These are phyloP conservation scores for Metschnikowia anglica DNA, from an alignment of 805 yeast genomes.

Conservation along the genomic window DNA sequence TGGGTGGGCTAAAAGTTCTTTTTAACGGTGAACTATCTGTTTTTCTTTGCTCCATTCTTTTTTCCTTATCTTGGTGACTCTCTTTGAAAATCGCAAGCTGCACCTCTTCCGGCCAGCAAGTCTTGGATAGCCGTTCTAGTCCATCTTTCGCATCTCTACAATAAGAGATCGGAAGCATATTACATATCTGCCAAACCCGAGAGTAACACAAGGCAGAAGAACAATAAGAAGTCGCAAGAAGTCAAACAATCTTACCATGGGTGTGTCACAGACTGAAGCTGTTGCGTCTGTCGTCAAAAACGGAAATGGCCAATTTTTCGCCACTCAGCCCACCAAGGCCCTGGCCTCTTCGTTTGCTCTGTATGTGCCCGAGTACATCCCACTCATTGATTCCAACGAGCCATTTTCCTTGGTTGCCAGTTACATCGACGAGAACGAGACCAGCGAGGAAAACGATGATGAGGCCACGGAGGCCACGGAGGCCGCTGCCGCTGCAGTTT, in stretches of 20 bases:
- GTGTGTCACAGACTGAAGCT: slow-evolving; percentile 19
- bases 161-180: not conserved
- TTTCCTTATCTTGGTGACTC: too few species aligned
- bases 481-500: not conserved
- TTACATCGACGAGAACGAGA: slow-evolving; percentile 19
- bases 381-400: slow-evolving; percentile 49
- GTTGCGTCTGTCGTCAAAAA: slow-evolving; percentile 24
- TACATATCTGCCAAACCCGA: not conserved
- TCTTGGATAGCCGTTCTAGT: not conserved
- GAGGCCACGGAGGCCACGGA: slow-evolving; percentile 19
- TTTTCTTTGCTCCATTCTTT: too few species aligned
- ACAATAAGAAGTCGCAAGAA: not conserved
- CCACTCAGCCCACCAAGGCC: slow-evolving; percentile 49
- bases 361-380: slow-evolving; percentile 23
- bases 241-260: too few species aligned
- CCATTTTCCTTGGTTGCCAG: slow-evolving; percentile 48
- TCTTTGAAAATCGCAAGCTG: too few species aligned
- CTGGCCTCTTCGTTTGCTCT: slow-evolving; percentile 34
- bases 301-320: slow-evolving; percentile 37
- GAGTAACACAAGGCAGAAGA: not conserved
- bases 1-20: too few species aligned
- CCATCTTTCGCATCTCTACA: not conserved
- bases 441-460: slow-evolving; percentile 15
- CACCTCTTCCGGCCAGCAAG: too few species aligned
- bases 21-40: not conserved